A percentile compares a stretch with the other conserved stretches of the same genome.
Conservation (phyloP, 1,284 basidiomycete species). For the Microbotryum violaceum region DNA sequence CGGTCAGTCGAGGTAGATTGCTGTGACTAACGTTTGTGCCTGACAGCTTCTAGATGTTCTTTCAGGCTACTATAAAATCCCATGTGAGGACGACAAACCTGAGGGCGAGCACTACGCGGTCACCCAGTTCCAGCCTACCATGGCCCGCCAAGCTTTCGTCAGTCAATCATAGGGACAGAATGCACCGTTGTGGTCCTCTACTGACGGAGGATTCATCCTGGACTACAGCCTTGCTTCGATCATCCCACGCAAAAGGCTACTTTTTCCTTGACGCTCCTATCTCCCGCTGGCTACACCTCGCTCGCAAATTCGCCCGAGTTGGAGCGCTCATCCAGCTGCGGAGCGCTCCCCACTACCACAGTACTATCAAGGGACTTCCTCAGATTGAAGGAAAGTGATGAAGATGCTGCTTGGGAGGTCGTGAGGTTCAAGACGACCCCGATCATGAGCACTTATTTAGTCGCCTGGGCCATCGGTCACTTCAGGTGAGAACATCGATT, state of each 20-base stretch:
- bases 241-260: constrained; percentile 91
- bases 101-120: constrained; percentile 46
- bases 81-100: constrained; percentile 53
- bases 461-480: constrained; percentile 81
- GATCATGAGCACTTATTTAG: constrained; percentile 80
- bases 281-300: constrained; percentile 50
- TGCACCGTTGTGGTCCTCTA: not conserved
- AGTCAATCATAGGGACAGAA: not conserved
- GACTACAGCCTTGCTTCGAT: constrained; percentile 59
- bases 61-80: constrained; percentile 41
- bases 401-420: constrained; percentile 37
- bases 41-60: not conserved
- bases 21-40: not conserved
- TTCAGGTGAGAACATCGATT: constrained; percentile 47
- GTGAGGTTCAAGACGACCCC: constrained; percentile 40
- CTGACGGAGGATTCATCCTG: not conserved
- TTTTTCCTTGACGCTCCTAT: constrained; percentile 73
- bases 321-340: constrained; percentile 39
- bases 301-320: constrained; percentile 83
- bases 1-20: constrained; percentile 43
- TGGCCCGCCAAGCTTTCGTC: constrained; percentile 42
- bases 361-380: not conserved
- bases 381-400: not conserved
- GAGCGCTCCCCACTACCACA: not conserved
- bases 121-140: constrained; percentile 61